Conservation (phyloP, 1,139 yeast genomes). For the Diutina siamensis region DNA sequence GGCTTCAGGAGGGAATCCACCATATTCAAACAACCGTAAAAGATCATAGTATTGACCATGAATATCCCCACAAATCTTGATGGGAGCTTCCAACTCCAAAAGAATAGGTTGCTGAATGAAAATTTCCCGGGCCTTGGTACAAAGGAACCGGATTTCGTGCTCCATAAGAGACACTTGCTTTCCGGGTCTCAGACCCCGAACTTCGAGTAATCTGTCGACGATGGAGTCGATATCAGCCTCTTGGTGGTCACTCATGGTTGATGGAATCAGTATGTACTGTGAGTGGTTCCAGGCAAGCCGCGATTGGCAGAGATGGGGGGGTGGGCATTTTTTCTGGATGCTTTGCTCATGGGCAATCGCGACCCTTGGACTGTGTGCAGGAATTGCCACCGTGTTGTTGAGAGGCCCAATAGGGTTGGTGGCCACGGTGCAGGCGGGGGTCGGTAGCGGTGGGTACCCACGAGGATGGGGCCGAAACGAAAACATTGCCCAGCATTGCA, state of each 20-base stretch:
- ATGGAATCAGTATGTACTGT: too few species aligned
- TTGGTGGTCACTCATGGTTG: slow-evolving; percentile 42
- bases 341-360: background rate
- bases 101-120: slow-evolving; percentile 95
- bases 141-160: slow-evolving; percentile 86
- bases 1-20: slow-evolving; percentile 99
- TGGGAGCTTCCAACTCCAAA: slow-evolving; percentile 7
- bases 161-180: slow-evolving; percentile 91
- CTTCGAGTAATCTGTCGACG: slow-evolving; percentile 92
- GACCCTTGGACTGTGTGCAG: background rate
- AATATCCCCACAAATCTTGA: slow-evolving; percentile 54
- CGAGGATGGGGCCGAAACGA: too few species aligned
- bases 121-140: slow-evolving; percentile 96
- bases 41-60: slow-evolving; percentile 97
- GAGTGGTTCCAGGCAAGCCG: background rate
- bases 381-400: background rate
- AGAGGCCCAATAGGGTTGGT: background rate
- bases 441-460: too few species aligned
- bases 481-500: too few species aligned
- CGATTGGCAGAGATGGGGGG: background rate
- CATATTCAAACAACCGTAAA: slow-evolving; percentile 89
- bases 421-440: too few species aligned
- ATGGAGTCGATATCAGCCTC: slow-evolving; percentile 96
- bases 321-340: background rate
- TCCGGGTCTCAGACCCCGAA: slow-evolving; percentile 97